These are phyloP conservation scores for Kernera saxatilis DNA, from an alignment of 345 rosid species.

Conservation along the genomic window DNA sequence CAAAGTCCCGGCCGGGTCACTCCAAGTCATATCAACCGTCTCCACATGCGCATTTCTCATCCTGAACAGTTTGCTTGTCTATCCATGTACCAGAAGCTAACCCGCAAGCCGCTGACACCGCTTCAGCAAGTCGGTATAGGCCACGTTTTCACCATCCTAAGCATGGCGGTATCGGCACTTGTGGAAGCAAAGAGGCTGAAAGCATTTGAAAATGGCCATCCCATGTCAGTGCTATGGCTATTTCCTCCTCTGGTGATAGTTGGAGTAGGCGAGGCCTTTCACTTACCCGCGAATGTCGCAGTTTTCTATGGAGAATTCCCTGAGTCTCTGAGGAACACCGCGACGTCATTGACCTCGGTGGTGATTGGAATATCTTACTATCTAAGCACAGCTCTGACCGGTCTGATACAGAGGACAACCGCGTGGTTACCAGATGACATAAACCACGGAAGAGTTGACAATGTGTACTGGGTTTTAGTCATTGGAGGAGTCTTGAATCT, in stretches of 20 bases:
- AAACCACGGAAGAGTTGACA: slow-evolving; percentile 44
- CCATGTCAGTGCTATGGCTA: slow-evolving; percentile 46
- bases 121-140: slow-evolving; percentile 45
- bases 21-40: slow-evolving; percentile 29
- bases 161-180: slow-evolving; percentile 34
- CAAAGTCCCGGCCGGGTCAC: slow-evolving; percentile 44
- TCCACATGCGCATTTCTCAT: slow-evolving; percentile 25
- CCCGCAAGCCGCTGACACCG: slow-evolving; percentile 8
- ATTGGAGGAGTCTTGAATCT: slow-evolving; percentile 38
- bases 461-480: slow-evolving; percentile 42
- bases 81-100: slow-evolving; percentile 35
- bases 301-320: slow-evolving; percentile 51
- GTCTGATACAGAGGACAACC: slow-evolving; percentile 36
- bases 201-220: slow-evolving; percentile 11
- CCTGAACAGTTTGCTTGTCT: slow-evolving; percentile 28
- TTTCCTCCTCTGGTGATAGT: slow-evolving; percentile 37
- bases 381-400: slow-evolving; percentile 36
- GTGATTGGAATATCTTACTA: slow-evolving; percentile 36
- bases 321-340: slow-evolving; percentile 28
- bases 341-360: slow-evolving; percentile 45
- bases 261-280: slow-evolving; percentile 51
- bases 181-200: slow-evolving; percentile 44
- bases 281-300: slow-evolving; percentile 36
- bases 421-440: slow-evolving; percentile 54
- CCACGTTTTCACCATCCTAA: slow-evolving; percentile 36